A percentile compares a stretch with the other conserved stretches of the same genome.
phyloP scores from a whole-genome alignment of 495 filamentous ascomycete genomes.

The Sabuloglossum arenarium region DNA sequence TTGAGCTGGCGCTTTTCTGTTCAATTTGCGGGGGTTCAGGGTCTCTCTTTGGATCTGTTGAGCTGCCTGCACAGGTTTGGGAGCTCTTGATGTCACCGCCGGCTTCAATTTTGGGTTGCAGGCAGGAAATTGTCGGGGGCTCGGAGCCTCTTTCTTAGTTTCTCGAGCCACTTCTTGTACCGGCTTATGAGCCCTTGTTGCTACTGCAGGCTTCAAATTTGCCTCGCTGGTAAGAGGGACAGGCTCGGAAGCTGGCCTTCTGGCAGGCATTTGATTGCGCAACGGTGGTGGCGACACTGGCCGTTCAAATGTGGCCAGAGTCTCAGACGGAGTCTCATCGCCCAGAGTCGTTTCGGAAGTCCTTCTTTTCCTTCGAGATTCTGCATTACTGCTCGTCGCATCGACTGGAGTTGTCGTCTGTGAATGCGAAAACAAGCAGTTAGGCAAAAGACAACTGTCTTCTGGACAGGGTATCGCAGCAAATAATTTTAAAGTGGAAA shows the following conservation, averaged over 20 bases:
- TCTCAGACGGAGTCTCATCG: background rate
- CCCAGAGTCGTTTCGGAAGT: background rate
- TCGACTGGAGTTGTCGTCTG: background rate
- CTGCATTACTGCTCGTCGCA: background rate
- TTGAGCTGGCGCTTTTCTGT: slow-evolving; percentile 41
- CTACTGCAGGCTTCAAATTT: background rate
- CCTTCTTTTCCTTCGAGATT: background rate
- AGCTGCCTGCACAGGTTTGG: background rate
- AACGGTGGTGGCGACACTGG: background rate
- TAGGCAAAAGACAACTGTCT: background rate
- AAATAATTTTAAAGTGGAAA: slow-evolving; percentile 1
- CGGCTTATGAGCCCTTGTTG: too few relatives aligned
- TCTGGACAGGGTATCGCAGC: slow-evolving; percentile 3
- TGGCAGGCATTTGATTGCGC: background rate
- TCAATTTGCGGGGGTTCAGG: slow-evolving; percentile 61
- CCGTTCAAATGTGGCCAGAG: background rate
- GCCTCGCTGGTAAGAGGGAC: background rate
- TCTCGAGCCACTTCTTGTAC: background rate
- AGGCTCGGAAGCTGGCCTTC: background rate
- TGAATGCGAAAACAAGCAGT: slow-evolving; percentile 5
- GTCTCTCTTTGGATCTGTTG: background rate
- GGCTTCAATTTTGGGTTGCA: background rate
- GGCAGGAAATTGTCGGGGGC: slow-evolving; percentile 55
- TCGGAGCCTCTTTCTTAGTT: slow-evolving; percentile 14
- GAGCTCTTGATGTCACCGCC: background rate